Conservation (phyloP, 495 filamentous ascomycete genomes). For the Penicillium simplicissimum region DNA sequence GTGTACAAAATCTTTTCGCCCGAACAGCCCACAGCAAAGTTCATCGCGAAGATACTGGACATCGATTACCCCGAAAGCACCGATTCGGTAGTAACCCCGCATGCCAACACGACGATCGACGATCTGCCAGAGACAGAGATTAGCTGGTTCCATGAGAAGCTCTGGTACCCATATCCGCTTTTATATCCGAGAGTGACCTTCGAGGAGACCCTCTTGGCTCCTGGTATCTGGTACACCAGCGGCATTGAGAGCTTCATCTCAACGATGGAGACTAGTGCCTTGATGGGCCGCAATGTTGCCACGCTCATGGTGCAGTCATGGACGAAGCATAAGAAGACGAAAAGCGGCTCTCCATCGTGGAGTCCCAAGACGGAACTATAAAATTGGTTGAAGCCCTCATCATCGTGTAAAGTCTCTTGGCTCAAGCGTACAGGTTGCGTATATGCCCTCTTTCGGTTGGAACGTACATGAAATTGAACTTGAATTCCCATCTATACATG, state of each 20-base stretch:
- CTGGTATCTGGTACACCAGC: slow-evolving; percentile 79
- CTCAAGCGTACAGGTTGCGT: no score
- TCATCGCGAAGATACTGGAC: slow-evolving; percentile 53
- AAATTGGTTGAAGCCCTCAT: background rate
- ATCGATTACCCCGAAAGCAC: slow-evolving; percentile 27
- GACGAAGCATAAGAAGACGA: slow-evolving; percentile 26
- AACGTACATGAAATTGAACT: background rate
- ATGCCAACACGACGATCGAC: slow-evolving; percentile 30
- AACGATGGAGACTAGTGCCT: slow-evolving; percentile 95
- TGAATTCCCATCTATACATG: slow-evolving; percentile 9
- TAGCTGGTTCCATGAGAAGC: slow-evolving; percentile 74
- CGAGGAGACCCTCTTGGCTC: slow-evolving; percentile 70
- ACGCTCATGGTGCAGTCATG: slow-evolving; percentile 70
- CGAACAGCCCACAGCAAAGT: slow-evolving; percentile 58
- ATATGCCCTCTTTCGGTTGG: background rate
- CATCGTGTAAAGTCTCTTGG: background rate
- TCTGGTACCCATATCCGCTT: slow-evolving; percentile 85
- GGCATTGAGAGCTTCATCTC: slow-evolving; percentile 94
- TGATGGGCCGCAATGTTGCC: slow-evolving; percentile 97
- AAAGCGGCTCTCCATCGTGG: background rate
- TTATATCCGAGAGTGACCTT: slow-evolving; percentile 82
- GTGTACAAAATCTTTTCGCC: slow-evolving; percentile 98
- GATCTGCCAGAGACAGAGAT: slow-evolving; percentile 53
- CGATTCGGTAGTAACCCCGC: slow-evolving; percentile 7
- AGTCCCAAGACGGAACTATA: slow-evolving; percentile 22